Percentiles rank a stretch among this genome's conserved stretches.
Conservation (phyloP, 768 basidiomycete genomes). For the Lactarius tabidus region DNA sequence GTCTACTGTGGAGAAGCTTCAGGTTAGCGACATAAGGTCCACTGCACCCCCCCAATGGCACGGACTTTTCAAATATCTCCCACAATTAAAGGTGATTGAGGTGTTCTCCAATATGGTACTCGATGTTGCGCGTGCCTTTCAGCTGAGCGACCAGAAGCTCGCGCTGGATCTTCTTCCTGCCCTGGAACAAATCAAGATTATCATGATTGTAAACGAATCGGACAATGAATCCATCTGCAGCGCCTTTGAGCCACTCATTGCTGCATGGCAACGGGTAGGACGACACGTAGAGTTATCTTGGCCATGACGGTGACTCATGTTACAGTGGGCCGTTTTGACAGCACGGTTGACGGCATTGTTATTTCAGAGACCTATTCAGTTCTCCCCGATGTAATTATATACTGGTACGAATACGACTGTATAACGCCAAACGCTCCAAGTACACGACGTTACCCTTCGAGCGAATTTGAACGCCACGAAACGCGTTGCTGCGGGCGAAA, state of each 20-base stretch:
- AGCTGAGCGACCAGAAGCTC: background rate
- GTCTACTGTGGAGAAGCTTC: background rate
- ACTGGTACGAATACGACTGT: too few relatives aligned
- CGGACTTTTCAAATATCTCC: background rate
- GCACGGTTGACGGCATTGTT: too few relatives aligned
- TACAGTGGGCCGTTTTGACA: too few relatives aligned
- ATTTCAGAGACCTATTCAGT: too few relatives aligned
- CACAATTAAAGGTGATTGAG: background rate
- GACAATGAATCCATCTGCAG: background rate
- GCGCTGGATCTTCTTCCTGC: background rate
- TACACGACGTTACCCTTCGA: too few relatives aligned
- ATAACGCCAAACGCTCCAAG: too few relatives aligned
- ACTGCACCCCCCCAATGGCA: background rate
- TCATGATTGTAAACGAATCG: background rate
- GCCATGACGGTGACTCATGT: too few relatives aligned
- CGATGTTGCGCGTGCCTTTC: background rate
- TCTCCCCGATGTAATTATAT: too few relatives aligned
- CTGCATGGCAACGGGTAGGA: background rate
- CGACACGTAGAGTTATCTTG: background rate
- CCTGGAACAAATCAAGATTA: constrained; percentile 1
- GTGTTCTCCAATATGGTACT: background rate
- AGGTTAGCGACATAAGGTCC: background rate
- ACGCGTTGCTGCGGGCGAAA: too few relatives aligned
- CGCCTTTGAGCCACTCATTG: background rate
- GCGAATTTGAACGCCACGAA: too few relatives aligned